phyloP scores from a whole-genome alignment of 2,329 filamentous ascomycete species.

The Hymenoscyphus scutula region DNA sequence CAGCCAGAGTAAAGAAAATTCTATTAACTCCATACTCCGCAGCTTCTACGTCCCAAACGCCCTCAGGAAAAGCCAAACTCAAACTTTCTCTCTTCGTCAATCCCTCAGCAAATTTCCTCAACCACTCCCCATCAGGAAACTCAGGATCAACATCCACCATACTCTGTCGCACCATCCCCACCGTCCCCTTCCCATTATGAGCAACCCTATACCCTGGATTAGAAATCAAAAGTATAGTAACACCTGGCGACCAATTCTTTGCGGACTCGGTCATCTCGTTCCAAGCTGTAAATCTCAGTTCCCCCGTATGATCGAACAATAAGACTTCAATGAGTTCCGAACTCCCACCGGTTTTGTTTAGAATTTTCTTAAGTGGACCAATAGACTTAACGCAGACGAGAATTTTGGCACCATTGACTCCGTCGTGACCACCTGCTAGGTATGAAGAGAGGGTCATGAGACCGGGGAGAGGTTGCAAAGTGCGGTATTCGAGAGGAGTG shows the following conservation, averaged over 20 bases:
- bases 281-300: slow-evolving; percentile 54
- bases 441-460: slow-evolving; percentile 58
- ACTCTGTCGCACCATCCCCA: slow-evolving; percentile 41
- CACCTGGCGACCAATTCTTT: slow-evolving; percentile 44
- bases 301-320: slow-evolving; percentile 57
- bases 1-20: slow-evolving; percentile 43
- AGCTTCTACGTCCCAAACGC: slow-evolving; percentile 39
- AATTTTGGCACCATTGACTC: slow-evolving; percentile 46
- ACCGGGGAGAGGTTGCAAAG: slow-evolving; percentile 40
- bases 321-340: slow-evolving; percentile 48
- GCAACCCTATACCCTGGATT: slow-evolving; percentile 32
- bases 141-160: slow-evolving; percentile 56
- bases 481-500: slow-evolving; percentile 45
- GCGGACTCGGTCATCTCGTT: slow-evolving; percentile 47
- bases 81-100: slow-evolving; percentile 50
- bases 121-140: slow-evolving; percentile 52
- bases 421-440: slow-evolving; percentile 52
- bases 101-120: slow-evolving; percentile 48
- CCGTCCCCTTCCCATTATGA: slow-evolving; percentile 28
- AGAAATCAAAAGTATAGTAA: slow-evolving; percentile 50
- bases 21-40: slow-evolving; percentile 36
- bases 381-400: slow-evolving; percentile 58
- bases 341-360: slow-evolving; percentile 45
- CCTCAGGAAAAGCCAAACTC: slow-evolving; percentile 47
- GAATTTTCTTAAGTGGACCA: slow-evolving; percentile 50